A percentile compares a stretch with the other conserved stretches of the same genome.
Evolutionary conservation across 495 filamentous ascomycete species (phyloP).

Genomic region (Penicillium angulare): DNA sequence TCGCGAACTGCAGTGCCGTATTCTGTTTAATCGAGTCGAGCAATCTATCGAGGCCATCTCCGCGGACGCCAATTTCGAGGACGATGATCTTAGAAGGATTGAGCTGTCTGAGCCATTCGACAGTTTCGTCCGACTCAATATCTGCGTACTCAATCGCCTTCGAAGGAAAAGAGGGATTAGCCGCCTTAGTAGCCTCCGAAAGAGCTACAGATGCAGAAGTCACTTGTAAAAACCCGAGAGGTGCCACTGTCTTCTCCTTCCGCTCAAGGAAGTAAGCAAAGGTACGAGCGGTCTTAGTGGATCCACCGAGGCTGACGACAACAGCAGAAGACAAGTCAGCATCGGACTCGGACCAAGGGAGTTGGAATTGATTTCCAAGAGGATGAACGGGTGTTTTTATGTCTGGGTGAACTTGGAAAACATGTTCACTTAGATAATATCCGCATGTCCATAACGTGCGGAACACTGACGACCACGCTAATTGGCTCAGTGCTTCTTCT

Average conservation of each 20-base stretch:
- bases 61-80: slow-evolving; percentile 52
- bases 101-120: slow-evolving; percentile 16
- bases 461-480: slow-evolving; percentile 43
- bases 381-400: slow-evolving; percentile 36
- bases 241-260: slow-evolving; percentile 4
- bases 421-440: slow-evolving; percentile 46
- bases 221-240: slow-evolving; percentile 29
- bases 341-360: slow-evolving; percentile 41
- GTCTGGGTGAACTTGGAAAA: slow-evolving; percentile 31
- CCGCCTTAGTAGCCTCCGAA: slow-evolving; percentile 27
- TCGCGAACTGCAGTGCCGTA: slow-evolving; percentile 6
- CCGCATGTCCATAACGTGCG: slow-evolving; percentile 43
- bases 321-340: slow-evolving; percentile 41
- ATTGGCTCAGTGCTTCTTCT: slow-evolving; percentile 10
- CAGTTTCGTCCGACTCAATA: slow-evolving; percentile 1
- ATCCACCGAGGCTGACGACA: slow-evolving; percentile 44
- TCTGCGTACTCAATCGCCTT: slow-evolving; percentile 26
- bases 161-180: slow-evolving; percentile 11
- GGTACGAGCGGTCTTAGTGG: slow-evolving; percentile 48
- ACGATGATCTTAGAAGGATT: slow-evolving; percentile 43
- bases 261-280: slow-evolving; percentile 35
- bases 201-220: slow-evolving; percentile 19
- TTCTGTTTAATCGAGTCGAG: slow-evolving; percentile 22
- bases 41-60: slow-evolving; percentile 33
- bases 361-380: slow-evolving; percentile 11